These are phyloP conservation scores for Astrothelium subdiscretum DNA, from an alignment of 495 filamentous ascomycete species.

Conservation along the genomic window DNA sequence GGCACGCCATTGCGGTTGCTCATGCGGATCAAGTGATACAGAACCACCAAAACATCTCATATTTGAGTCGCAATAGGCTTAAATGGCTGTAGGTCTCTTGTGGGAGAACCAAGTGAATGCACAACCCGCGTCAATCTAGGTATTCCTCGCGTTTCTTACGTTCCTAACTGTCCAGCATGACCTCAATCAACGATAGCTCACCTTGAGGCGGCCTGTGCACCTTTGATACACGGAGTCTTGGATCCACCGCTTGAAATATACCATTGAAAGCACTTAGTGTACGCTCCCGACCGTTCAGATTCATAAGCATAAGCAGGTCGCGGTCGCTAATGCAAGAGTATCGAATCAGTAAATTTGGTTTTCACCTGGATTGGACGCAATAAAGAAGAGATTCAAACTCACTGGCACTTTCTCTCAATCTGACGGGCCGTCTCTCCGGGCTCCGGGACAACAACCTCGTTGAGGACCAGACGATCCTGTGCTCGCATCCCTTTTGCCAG, in stretches of 20 bases:
- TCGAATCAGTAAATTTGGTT: not conserved
- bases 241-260: not conserved
- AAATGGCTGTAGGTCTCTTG: too few species aligned
- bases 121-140: too few species aligned
- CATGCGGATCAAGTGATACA: too few species aligned
- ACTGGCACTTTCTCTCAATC: slow-evolving; percentile 5
- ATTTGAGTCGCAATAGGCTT: too few species aligned
- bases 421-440: slow-evolving; percentile 5
- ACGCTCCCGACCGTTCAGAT: slow-evolving; percentile 3
- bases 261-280: not conserved
- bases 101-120: too few species aligned
- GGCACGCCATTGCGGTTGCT: too few species aligned
- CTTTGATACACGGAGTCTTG: not conserved
- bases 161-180: not conserved
- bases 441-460: slow-evolving; percentile 5
- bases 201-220: slow-evolving; percentile 4
- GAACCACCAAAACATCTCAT: too few species aligned
- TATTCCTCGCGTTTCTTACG: not conserved
- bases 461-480: slow-evolving; percentile 6
- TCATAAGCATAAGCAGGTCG: slow-evolving; percentile 7
- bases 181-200: slow-evolving; percentile 6
- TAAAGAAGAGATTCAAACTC: not conserved
- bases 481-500: slow-evolving; percentile 2
- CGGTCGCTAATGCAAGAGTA: not conserved
- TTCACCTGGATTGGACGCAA: not conserved